These are phyloP conservation scores for Rhipidocladum racemiflorum DNA, from an alignment of 176 grass and related monocot genomes.

Conservation along the genomic window DNA sequence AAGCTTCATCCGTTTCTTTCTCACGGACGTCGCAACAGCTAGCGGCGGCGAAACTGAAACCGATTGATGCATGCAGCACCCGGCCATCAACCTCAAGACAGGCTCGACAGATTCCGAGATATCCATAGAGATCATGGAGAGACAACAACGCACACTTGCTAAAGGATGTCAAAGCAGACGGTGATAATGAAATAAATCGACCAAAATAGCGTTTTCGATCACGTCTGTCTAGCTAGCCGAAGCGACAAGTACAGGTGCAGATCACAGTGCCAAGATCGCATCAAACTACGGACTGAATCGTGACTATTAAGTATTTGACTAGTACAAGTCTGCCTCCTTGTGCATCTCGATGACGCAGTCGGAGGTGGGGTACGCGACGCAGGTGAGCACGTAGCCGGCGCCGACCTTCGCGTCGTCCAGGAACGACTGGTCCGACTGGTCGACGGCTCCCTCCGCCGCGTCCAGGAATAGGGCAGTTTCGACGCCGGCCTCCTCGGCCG, in stretches of 20 bases:
- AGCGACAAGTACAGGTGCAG: neutral
- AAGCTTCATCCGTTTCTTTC: conserved; percentile 15
- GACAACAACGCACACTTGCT: neutral
- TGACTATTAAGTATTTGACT: neutral
- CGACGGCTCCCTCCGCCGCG: conserved; percentile 49
- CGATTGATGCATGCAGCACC: neutral
- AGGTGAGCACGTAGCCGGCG: conserved; percentile 66
- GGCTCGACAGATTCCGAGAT: conserved; percentile 4
- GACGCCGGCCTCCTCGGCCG: conserved; percentile 45
- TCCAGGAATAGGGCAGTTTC: conserved; percentile 65
- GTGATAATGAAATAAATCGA: neutral
- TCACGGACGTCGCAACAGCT: neutral
- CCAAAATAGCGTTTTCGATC: neutral
- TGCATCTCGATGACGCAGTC: conserved; percentile 81
- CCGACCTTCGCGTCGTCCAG: conserved; percentile 53
- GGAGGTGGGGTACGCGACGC: conserved; percentile 63
- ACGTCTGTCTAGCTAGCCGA: conserved; percentile 4
- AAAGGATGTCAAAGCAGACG: neutral
- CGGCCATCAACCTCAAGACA: neutral
- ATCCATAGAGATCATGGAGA: neutral
- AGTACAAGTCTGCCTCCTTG: conserved; percentile 63
- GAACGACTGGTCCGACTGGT: conserved; percentile 72
- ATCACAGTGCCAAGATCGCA: neutral
- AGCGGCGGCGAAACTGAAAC: conserved; percentile 29
- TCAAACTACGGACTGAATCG: neutral